Conservation (phyloP, 441 rosid genomes). For the Populus hybrid region DNA sequence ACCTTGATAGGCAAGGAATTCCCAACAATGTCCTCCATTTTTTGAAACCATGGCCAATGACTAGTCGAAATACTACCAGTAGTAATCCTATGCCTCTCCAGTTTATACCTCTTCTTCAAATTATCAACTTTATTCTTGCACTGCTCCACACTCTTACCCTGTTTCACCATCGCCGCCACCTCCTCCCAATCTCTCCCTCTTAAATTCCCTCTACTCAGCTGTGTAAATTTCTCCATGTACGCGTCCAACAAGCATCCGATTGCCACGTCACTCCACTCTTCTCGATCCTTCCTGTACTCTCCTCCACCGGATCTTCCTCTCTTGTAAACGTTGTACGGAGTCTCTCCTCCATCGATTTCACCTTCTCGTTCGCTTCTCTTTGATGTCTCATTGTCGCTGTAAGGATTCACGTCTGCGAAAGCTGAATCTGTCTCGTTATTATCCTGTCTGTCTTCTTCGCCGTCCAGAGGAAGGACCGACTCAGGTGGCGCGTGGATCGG, state of each 20-base stretch:
- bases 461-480: conserved; percentile 33
- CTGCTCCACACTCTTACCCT: conserved; percentile 85
- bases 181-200: conserved; percentile 97
- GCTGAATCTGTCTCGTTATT: conserved; percentile 47
- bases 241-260: conserved; percentile 67
- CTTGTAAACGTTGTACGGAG: conserved; percentile 38
- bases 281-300: conserved; percentile 66
- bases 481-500: conserved; percentile 30
- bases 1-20: conserved; percentile 16
- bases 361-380: conserved; percentile 53
- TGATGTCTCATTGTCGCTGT: conserved; percentile 27
- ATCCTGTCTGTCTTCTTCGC: conserved; percentile 34
- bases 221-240: conserved; percentile 65
- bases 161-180: conserved; percentile 73
- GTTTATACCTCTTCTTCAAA: conserved; percentile 78
- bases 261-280: conserved; percentile 94
- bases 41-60: conserved; percentile 94
- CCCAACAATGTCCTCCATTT: conserved; percentile 84
- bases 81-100: conserved; percentile 74
- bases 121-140: conserved; percentile 95
- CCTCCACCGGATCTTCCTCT: conserved; percentile 29
- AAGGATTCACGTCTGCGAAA: conserved; percentile 45
- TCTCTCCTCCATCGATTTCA: conserved; percentile 11
- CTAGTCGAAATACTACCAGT: conserved; percentile 38
- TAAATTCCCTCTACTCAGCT: conserved; percentile 80